phyloP scores from a whole-genome alignment of 1,284 basidiomycete species.

The Ustilago vetiveriae region DNA sequence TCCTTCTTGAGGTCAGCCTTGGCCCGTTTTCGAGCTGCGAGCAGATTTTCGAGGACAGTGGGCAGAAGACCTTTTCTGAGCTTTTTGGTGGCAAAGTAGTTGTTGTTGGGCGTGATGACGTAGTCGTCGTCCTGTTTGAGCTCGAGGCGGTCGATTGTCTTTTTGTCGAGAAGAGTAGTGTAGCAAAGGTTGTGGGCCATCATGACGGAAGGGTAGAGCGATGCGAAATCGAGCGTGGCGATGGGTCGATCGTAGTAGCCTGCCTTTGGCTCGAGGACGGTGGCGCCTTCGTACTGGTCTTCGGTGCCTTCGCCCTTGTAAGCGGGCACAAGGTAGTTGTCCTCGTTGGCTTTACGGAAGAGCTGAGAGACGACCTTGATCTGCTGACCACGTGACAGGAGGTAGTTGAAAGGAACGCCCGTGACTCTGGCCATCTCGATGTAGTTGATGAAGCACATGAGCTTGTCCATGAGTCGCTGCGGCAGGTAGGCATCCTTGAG shows the following conservation, averaged over 20 bases:
- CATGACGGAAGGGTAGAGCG: constrained; percentile 67
- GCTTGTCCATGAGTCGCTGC: constrained; percentile 66
- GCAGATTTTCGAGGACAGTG: constrained; percentile 62
- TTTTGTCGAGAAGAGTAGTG: constrained; percentile 64
- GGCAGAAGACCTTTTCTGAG: constrained; percentile 64
- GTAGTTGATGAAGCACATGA: constrained; percentile 68
- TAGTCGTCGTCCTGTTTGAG: constrained; percentile 63
- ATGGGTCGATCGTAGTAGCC: constrained; percentile 67
- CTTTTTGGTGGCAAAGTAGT: constrained; percentile 61
- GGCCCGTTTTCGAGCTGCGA: constrained; percentile 64
- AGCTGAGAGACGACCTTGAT: constrained; percentile 67
- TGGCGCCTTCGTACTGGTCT: constrained; percentile 67
- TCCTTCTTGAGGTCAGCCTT: constrained; percentile 67
- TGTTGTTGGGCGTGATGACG: constrained; percentile 66
- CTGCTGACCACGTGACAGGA: constrained; percentile 66
- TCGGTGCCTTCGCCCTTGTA: constrained; percentile 65
- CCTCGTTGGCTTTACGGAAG: constrained; percentile 66
- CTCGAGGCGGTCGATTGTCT: constrained; percentile 62
- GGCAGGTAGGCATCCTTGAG: constrained; percentile 67
- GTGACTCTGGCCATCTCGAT: constrained; percentile 67
- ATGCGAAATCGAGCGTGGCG: constrained; percentile 66
- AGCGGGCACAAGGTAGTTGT: constrained; percentile 65
- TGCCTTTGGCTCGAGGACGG: constrained; percentile 65
- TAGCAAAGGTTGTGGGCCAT: constrained; percentile 68
- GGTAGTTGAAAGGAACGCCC: constrained; percentile 67